Base-by-base conservation (phyloP, 106 monocot species). In the Dactylorhiza incarnata region DNA sequence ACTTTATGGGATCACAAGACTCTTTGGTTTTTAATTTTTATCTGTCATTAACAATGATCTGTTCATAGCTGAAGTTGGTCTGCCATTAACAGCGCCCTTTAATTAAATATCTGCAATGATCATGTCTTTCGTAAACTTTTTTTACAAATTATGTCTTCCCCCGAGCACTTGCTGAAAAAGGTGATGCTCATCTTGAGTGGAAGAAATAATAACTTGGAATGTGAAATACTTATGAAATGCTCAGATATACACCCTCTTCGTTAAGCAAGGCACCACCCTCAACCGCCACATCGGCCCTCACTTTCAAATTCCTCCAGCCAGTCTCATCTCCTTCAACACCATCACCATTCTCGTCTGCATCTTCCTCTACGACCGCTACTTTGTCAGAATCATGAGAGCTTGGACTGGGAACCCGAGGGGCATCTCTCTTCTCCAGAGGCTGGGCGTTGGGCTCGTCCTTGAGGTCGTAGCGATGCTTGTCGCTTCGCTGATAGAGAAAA, bases 261-360 rank as follows among this genome's bases (percentile, higher is more conserved):
- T 91, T 23, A 91, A 91, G 51, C 88, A 91, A 59, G 91, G 88
- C 9, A 66, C 74, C 8, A 84, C 91, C 16, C 71, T 91, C 50
- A 63, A 91, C 72, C 84, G 86, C n/a, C 81, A 61, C 72, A 75
- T 91, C 1, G 86, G 88, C 0, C 71, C 48, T 1, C 54, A 54
- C 74, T 91, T 88, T 73, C 77, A 82, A 47, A 84, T 91, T 74
- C 88, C 91, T 9, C 75, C 84, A 0, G 88, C 84, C 0, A 82
- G 52, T 15, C 52, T 52, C 52, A 52, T 15, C 52, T 52, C 63
- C 15, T 19, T 82, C 73, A 49, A 73, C 5, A 82, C 82, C 5
- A 49, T 77, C n/a, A 22, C 73, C 73, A 82, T 78, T 73, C 73
- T 73, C 12, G 24, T 82, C 8, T 72, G 47, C 44, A 24, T 78